These are phyloP conservation scores for Erodium chrysanthum DNA, from an alignment of 441 rosid species.

Conservation along the genomic window DNA sequence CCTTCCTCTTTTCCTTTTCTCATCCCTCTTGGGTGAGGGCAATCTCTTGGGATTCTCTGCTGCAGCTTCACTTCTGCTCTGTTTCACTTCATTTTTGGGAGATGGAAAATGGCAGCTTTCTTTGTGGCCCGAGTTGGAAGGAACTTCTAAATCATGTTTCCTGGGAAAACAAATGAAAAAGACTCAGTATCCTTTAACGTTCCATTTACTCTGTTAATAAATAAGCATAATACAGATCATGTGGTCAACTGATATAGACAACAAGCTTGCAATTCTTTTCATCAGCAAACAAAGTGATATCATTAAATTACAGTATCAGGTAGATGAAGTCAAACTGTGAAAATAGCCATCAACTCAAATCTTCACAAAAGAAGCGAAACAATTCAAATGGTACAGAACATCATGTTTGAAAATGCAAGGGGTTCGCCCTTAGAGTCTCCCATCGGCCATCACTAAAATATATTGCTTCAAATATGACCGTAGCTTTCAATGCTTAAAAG, in stretches of 20 bases:
- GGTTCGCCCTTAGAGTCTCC: too few species aligned
- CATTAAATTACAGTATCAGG: not conserved
- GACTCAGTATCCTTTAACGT: not conserved
- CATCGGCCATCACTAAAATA: too few species aligned
- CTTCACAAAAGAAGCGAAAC: not conserved
- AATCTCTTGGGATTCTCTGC: constrained; percentile 15
- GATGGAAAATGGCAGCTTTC: constrained; percentile 17
- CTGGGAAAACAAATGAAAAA: constrained; percentile 27
- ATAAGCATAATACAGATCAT: not conserved
- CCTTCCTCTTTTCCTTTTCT: constrained; percentile 43
- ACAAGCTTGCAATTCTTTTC: not conserved
- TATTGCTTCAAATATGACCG: not conserved
- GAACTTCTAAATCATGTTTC: constrained; percentile 27
- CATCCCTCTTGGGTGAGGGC: constrained; percentile 24
- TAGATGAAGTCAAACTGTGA: not conserved
- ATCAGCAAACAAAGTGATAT: not conserved
- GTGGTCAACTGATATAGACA: not conserved
- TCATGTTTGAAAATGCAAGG: too few species aligned
- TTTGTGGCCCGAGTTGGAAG: constrained; percentile 15
- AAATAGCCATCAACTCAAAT: not conserved
- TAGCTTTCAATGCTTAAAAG: not conserved
- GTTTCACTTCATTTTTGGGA: constrained; percentile 16
- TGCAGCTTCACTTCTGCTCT: constrained; percentile 11
- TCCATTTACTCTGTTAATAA: not conserved
- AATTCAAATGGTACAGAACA: not conserved